Base-by-base conservation (phyloP, 148 eudicot genomes). In the Mesembryanthemum crystallinum region DNA sequence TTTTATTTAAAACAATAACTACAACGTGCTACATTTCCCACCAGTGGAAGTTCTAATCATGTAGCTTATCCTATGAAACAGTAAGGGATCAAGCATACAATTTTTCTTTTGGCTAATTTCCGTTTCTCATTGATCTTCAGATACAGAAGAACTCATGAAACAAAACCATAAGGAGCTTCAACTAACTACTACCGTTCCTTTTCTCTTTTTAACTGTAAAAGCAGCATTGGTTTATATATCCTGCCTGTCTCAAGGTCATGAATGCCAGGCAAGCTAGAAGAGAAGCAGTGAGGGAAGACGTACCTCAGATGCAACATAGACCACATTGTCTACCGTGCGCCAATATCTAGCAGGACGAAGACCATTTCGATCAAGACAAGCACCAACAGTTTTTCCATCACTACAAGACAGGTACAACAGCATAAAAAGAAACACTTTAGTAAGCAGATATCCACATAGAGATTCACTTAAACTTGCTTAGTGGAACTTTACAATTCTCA, bases 341-440 rank as follows among this genome's bases (percentile, higher is more conserved):
- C 99, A 95, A 76, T 95, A 95, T 87, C 99, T 92, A 67, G 99
- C 99, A 81, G 99, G 99, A 33, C 99, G 99, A 82, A 95, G 90
- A 74, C 99, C 99, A 78, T 95, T 95, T 9, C 99, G 91, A 77
- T 95, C 99, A 76, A 95, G 94, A 81, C 91, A 88, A 84, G 99
- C 99, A 81, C 99, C 99, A 72, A 95, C 99, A 73, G 98, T 95
- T 84, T 95, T 95, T 73, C 99, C 99, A 78, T 95, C 99, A 80
- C 99, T 95, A 83, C 63, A 27, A 75, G 23, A 68, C 64, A 75
- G 29, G 61, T 13, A 62, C 32, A 76, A 47, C 37, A 59, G 21
- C 17, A 71, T 15, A 72, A 20, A 60, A 75, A 73, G 52, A 57
- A 51, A 54, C 43, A 54, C 13, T 39, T 51, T 30, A 29, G 33